Percentiles rank a stretch among this genome's conserved stretches.
Evolutionary conservation across 2,329 filamentous ascomycete genomes (phyloP).

Genomic region (Hypoxylon rubiginosum): DNA sequence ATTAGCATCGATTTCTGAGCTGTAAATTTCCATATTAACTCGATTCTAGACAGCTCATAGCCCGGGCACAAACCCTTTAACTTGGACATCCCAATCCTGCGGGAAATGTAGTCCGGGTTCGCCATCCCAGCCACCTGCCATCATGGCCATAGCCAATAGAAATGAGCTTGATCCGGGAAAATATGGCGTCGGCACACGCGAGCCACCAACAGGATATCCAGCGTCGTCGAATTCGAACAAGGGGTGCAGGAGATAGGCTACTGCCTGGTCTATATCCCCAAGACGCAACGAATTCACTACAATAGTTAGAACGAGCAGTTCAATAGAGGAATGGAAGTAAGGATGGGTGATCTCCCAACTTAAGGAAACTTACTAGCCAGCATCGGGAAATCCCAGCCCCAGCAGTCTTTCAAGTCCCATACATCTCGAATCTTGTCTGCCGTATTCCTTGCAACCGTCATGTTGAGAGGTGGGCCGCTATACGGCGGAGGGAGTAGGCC

Average conservation of each 20-base stretch:
- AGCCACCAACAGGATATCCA: constrained; percentile 66
- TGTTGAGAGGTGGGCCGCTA: constrained; percentile 53
- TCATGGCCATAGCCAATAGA: constrained; percentile 67
- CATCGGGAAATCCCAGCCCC: constrained; percentile 62
- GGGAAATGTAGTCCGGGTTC: constrained; percentile 62
- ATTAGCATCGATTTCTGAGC: neutral
- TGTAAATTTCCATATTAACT: neutral
- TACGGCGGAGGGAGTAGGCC: constrained; percentile 58
- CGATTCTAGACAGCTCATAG: constrained; percentile 42
- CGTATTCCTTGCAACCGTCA: constrained; percentile 54
- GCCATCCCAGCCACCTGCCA: constrained; percentile 70
- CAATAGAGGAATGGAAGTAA: neutral
- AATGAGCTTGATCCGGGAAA: constrained; percentile 66
- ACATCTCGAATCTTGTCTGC: constrained; percentile 55
- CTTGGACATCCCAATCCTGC: constrained; percentile 60
- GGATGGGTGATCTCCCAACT: neutral
- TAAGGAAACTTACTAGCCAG: constrained; percentile 52
- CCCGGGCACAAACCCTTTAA: constrained; percentile 62
- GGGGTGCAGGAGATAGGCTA: constrained; percentile 62
- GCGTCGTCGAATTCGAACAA: constrained; percentile 69
- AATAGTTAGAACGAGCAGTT: neutral
- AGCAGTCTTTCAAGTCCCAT: constrained; percentile 58
- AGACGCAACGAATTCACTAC: constrained; percentile 58
- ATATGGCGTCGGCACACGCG: constrained; percentile 68
- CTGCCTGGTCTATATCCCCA: constrained; percentile 55